Percentiles rank a stretch among this genome's conserved stretches.
Evolutionary conservation across 495 filamentous ascomycete genomes (phyloP).

Genomic region (Baudoinia panamericana): DNA sequence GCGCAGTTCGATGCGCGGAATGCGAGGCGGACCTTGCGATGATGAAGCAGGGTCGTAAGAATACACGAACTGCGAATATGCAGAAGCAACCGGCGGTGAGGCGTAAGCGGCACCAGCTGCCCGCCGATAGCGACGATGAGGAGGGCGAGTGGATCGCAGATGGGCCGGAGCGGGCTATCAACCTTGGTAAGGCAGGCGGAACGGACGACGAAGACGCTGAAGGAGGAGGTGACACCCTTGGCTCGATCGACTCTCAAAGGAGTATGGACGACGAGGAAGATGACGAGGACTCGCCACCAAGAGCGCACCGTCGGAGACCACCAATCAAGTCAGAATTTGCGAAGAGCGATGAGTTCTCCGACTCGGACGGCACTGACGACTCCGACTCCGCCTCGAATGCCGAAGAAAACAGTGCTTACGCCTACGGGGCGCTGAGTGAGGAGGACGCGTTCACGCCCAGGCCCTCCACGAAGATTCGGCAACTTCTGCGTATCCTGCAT

Average conservation of each 20-base stretch:
- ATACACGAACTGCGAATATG: constrained; percentile 34
- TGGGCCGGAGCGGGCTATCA: constrained; percentile 42
- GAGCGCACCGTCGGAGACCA: constrained; percentile 26
- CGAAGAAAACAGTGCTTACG: too few species aligned
- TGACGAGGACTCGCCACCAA: constrained; percentile 19
- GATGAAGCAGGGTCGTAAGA: constrained; percentile 29
- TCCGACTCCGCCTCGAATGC: constrained; percentile 7
- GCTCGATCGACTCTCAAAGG: constrained; percentile 43
- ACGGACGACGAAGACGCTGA: constrained; percentile 76
- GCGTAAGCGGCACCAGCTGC: constrained; percentile 9
- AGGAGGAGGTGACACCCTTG: constrained; percentile 66
- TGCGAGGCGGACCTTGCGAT: constrained; percentile 53
- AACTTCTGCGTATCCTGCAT: constrained; percentile 66
- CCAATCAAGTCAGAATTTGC: constrained; percentile 30
- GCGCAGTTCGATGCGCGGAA: constrained; percentile 54
- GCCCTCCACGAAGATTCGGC: constrained; percentile 80
- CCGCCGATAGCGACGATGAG: constrained; percentile 34
- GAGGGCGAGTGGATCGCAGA: constrained; percentile 66
- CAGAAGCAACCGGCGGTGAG: constrained; percentile 39
- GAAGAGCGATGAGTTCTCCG: constrained; percentile 9
- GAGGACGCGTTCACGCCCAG: constrained; percentile 28
- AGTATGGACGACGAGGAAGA: constrained; percentile 35
- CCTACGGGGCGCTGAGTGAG: not conserved
- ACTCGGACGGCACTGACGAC: constrained; percentile 12
- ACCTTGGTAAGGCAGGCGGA: constrained; percentile 65